Evolutionary conservation across 2,329 filamentous ascomycete genomes (phyloP), one percentile per base, ranked within the genome.

Genomic region (Alternaria sp.): DNA sequence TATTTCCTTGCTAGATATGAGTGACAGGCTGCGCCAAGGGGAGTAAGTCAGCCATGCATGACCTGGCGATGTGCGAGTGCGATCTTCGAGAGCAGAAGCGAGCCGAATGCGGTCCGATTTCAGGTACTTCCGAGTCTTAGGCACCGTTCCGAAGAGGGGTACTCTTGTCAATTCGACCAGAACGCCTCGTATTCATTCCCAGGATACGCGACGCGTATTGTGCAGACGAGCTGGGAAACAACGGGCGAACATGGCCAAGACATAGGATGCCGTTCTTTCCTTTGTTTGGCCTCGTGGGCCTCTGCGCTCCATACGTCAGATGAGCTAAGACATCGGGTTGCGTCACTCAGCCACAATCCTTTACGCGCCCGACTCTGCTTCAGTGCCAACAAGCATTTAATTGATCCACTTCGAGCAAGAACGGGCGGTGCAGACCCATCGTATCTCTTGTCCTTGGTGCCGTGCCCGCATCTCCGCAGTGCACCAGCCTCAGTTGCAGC

Each of bases 401-500:
- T 65, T 63, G 56, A 26, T 58, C 64, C 63, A 33, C 60, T 58
- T 54, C 41, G 57, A 63, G 64, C 47, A 62, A 33, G 60, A 59
- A 60, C 58, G 30, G 53, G 67, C 63, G 54, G 56, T 66, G 59
- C 58, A 67, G 58, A 43, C 57, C 50, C 58, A 63, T 62, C 60
- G 20, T 60, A 41, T 51, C 53, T 59, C 56, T 66, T 58, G 46
- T 63, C 49, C 45, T 59, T 47, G 61, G 53, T 47, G 57, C 51
- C 44, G 56, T 45, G 59, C 58, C 58, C 55, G 62, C 61, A 54
- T 56, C 45, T 65, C 60, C 59, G 66, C 67, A 64, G 43, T 57
- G 60, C 63, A 64, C 50, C 61, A 73, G 69, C 71, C 71, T 70
- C 69, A 73, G 63, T 58, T 65, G 58, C 71, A 69, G 73, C 74